Conservation (phyloP, 768 basidiomycete genomes). For the Russula foetens region DNA sequence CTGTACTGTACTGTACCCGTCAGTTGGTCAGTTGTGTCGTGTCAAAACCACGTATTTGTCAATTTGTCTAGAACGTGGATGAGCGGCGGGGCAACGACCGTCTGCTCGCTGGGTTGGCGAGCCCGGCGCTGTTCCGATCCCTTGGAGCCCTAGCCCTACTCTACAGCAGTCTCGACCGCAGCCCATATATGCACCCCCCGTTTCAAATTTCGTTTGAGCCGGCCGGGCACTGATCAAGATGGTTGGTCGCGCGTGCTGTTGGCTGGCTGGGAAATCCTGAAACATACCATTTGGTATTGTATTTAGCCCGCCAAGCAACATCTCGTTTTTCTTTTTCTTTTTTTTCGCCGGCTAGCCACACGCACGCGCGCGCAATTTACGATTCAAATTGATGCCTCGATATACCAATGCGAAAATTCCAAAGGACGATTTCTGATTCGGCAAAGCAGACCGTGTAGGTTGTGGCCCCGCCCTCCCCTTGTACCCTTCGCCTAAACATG, state of each 20-base stretch:
- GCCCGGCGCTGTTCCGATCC: neutral
- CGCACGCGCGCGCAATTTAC: too few relatives aligned
- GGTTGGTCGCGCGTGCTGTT: neutral
- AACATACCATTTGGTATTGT: neutral
- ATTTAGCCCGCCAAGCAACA: neutral
- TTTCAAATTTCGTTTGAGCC: conserved; percentile 7
- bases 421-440: too few relatives aligned
- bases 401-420: too few relatives aligned
- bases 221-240: neutral
- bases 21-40: too few relatives aligned
- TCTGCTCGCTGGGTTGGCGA: conserved; percentile 3
- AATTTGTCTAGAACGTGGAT: neutral
- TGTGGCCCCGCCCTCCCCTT: too few relatives aligned
- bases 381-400: too few relatives aligned
- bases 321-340: too few relatives aligned
- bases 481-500: too few relatives aligned
- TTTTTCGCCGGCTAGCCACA: too few relatives aligned
- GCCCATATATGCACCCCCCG: neutral
- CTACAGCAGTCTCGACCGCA: conserved; percentile 6
- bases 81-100: neutral
- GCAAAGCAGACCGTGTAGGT: too few relatives aligned
- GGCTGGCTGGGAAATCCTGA: neutral
- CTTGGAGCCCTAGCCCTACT: too few relatives aligned
- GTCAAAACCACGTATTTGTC: neutral
- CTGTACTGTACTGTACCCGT: too few relatives aligned